These are phyloP conservation scores for Teratosphaeriaceae sp. DNA, from an alignment of 2,329 filamentous ascomycete genomes.

Conservation along the genomic window DNA sequence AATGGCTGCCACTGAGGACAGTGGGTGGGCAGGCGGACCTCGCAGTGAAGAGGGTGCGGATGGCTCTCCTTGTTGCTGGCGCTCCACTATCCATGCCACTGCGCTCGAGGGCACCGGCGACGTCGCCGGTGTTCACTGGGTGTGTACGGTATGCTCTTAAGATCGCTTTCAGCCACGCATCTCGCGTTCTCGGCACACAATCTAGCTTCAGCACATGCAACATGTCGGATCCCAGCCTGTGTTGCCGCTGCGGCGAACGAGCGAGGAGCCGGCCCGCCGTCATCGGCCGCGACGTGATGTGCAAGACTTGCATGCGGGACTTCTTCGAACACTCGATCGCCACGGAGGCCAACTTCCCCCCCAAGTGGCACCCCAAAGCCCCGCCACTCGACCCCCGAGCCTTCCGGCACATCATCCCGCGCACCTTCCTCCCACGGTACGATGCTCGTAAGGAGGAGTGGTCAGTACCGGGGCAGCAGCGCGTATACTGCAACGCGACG, in stretches of 20 bases:
- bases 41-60: no score
- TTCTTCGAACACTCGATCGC: constrained; percentile 13
- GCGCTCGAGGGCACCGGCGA: no score
- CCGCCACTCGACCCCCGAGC: constrained; percentile 12
- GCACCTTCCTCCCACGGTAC: constrained; percentile 7
- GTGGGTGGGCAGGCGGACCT: no score
- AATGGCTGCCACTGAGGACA: not conserved
- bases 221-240: no score
- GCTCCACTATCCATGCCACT: no score
- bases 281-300: constrained; percentile 5
- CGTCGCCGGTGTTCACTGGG: no score
- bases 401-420: constrained; percentile 11
- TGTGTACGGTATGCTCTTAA: no score
- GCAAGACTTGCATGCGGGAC: constrained; percentile 10
- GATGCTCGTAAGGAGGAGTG: constrained; percentile 9
- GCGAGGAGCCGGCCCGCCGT: not conserved
- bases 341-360: constrained; percentile 12
- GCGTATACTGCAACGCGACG: constrained; percentile 13
- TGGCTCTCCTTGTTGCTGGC: no score
- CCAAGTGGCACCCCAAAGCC: constrained; percentile 8
- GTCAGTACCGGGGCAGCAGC: constrained; percentile 5
- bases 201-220: no score
- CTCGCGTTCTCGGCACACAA: no score
- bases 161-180: no score
- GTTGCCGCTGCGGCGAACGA: no score